Percentiles rank a stretch among this genome's conserved stretches.
phyloP scores from a whole-genome alignment of 495 filamentous ascomycete species.

The Neurospora tetraspora region DNA sequence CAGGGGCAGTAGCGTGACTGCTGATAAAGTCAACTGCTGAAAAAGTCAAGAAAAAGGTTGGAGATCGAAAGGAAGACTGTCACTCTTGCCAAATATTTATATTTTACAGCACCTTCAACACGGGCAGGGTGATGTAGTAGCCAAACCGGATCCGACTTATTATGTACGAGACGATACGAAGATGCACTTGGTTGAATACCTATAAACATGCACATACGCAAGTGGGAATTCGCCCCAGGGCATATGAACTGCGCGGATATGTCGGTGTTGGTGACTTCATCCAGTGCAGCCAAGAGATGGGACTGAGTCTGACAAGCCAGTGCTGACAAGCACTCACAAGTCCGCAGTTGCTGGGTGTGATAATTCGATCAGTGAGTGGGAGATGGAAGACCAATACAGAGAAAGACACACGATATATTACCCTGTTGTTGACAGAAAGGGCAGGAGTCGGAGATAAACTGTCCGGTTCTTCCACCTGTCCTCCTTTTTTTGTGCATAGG shows the following conservation, averaged over 20 bases:
- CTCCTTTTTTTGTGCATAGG: not conserved
- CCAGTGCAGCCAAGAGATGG: not conserved
- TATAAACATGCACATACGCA: not conserved
- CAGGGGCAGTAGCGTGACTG: not conserved
- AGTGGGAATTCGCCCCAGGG: too few relatives aligned
- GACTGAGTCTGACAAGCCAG: not conserved
- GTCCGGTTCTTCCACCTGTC: not conserved
- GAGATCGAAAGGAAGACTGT: not conserved
- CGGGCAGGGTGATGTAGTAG: not conserved
- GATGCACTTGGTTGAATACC: not conserved
- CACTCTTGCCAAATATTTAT: not conserved
- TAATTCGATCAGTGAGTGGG: not conserved
- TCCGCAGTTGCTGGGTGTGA: not conserved
- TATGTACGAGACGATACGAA: not conserved
- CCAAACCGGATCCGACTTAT: not conserved
- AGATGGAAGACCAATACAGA: not conserved
- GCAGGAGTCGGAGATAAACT: not conserved
- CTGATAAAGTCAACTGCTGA: not conserved
- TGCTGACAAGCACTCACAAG: not conserved
- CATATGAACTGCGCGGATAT: too few relatives aligned
- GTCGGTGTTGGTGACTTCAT: not conserved
- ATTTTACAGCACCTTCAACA: not conserved
- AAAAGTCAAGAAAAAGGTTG: not conserved
- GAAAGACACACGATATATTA: not conserved
- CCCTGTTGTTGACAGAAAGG: not conserved